Base-by-base conservation (phyloP, 2,329 filamentous ascomycete species). In the Pleurostoma richardsiae region DNA sequence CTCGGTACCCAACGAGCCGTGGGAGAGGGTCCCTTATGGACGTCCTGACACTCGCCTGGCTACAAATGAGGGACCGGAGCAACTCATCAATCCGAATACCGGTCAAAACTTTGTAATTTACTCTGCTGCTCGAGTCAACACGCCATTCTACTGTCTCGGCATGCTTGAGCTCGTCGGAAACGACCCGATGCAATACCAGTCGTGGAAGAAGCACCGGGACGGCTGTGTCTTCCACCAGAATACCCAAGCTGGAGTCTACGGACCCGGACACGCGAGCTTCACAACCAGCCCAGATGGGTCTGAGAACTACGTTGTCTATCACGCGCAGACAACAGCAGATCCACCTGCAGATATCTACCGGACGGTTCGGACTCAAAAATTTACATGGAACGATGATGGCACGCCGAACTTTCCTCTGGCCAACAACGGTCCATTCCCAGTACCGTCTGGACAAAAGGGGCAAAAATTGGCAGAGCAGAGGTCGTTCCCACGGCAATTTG, bases 161-260 rank as follows among this genome's bases (percentile, higher is more conserved):
- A 57, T 65, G 59, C 57, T 67, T 4, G 63, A 67, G 51, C 59
- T 66, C 6, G 54, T 63, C 1, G 63, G 62, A 5, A 60, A 62
- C 41, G 63, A 67, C 49, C 63, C 62, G 5, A 64, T 66, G 62
- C 50, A 65, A 49, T 63, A 64, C 33, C 59, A 59, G 30, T 63
- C 61, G 4, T 66, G 64, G 64, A 52, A 45, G 27, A 67, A 67
- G 45, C 59, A 64, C 49, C 57, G 45, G 4, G 56, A 53, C 1
- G 62, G 63, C 8, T 67, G 64, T 48, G 56, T 66, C 5, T 67
- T 65, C 54, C 61, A 60, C 49, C 64, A 66, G 47, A 66, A 66
- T 54, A 57, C 61, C 2, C 50, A 45, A 5, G 50, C 56, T 2
- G 59, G 58, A 5, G 44, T 66, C n/a, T 66, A 64, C 36, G 63